Evolutionary conservation across 768 basidiomycete genomes (phyloP).

Genomic region (Atractiella rhizophila): DNA sequence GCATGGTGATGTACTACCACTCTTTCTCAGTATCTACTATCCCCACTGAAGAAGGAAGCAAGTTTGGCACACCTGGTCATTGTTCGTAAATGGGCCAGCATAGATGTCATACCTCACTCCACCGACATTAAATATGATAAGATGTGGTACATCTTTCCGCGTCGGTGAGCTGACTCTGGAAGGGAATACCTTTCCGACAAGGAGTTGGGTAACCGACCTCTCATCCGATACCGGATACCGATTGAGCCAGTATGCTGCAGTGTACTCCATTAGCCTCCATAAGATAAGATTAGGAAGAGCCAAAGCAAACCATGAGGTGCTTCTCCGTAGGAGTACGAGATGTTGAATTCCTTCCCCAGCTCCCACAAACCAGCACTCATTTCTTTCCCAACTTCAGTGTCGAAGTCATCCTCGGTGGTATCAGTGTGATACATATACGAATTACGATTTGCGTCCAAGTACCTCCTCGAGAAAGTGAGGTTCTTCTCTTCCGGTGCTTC

Average conservation of each 20-base stretch:
- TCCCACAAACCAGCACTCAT: constrained; percentile 35
- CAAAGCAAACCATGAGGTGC: constrained; percentile 35
- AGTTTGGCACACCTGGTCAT: constrained; percentile 23
- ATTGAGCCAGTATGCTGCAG: constrained; percentile 32
- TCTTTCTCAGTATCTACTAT: neutral
- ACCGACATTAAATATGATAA: constrained; percentile 19
- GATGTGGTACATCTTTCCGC: constrained; percentile 12
- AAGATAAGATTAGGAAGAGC: too few species aligned
- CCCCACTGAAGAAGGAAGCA: neutral
- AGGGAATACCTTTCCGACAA: constrained; percentile 27
- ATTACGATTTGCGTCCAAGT: constrained; percentile 13
- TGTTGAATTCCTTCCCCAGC: constrained; percentile 35
- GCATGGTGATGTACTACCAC: constrained; percentile 10
- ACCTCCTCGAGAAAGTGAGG: constrained; percentile 19
- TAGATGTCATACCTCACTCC: constrained; percentile 23
- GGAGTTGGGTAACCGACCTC: constrained; percentile 18
- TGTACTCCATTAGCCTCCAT: neutral
- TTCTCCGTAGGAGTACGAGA: constrained; percentile 38
- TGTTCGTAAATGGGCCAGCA: constrained; percentile 16
- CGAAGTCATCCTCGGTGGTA: constrained; percentile 31
- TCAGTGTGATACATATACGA: constrained; percentile 39
- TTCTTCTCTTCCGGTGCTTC: constrained; percentile 32
- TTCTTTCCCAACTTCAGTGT: constrained; percentile 31
- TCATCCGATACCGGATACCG: constrained; percentile 25
- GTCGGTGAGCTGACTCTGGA: constrained; percentile 30